Conservation (phyloP, 2,329 filamentous ascomycete species). For the Macrophomina pseudophaseolina region DNA sequence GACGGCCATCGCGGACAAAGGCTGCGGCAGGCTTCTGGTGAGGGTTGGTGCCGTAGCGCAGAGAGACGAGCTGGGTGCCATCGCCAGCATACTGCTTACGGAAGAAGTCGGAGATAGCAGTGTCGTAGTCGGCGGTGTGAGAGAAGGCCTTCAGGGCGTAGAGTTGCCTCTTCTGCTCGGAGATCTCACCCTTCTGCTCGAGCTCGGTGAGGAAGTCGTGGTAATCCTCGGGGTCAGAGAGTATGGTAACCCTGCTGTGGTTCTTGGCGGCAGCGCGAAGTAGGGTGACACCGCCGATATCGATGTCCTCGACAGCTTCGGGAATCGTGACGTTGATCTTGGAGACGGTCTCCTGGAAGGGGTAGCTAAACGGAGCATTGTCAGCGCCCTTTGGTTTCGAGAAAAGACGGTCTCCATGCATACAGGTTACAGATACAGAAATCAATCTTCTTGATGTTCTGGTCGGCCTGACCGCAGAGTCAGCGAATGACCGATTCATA, state of each 20-base stretch:
- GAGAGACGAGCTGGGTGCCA: slow-evolving; percentile 79
- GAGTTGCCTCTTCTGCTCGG: slow-evolving; percentile 80
- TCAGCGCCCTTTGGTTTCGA: neutral
- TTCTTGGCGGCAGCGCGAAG: slow-evolving; percentile 98
- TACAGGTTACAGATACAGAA: slow-evolving; percentile 79
- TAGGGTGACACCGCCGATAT: slow-evolving; percentile 94
- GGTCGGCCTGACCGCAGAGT: slow-evolving; percentile 39
- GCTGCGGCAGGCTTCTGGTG: slow-evolving; percentile 97
- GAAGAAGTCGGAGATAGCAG: slow-evolving; percentile 95
- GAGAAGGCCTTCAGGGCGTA: slow-evolving; percentile 98
- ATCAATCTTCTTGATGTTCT: slow-evolving; percentile 50
- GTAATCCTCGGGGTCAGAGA: slow-evolving; percentile 93
- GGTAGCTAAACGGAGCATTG: slow-evolving; percentile 61
- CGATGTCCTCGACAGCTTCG: slow-evolving; percentile 97
- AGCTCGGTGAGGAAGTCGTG: slow-evolving; percentile 92
- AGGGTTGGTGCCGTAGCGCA: slow-evolving; percentile 95
- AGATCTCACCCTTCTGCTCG: slow-evolving; percentile 78
- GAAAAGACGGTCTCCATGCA: neutral
- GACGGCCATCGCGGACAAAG: slow-evolving; percentile 70
- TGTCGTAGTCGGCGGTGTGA: slow-evolving; percentile 96
- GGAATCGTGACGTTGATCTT: slow-evolving; percentile 97
- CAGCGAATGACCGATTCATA: neutral
- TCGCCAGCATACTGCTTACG: slow-evolving; percentile 92
- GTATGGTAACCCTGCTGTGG: slow-evolving; percentile 91
- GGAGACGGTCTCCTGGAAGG: slow-evolving; percentile 97